A percentile compares a stretch with the other conserved stretches of the same genome.
Conservation (phyloP, 371 early-diverging fungal species). For the Synchytrium microbalum region DNA sequence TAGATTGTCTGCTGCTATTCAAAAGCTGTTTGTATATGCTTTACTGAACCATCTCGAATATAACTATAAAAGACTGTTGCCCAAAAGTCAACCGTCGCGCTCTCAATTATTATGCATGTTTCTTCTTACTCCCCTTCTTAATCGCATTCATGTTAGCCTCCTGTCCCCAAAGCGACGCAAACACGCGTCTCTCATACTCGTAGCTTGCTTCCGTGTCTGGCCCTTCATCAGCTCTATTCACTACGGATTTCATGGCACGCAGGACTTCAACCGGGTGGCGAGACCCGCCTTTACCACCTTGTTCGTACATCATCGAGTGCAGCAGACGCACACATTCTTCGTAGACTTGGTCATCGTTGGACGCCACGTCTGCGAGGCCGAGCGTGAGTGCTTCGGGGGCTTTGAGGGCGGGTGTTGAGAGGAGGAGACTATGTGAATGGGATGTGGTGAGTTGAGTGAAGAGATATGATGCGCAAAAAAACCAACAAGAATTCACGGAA, state of each 20-base stretch:
- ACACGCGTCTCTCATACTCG: constrained; percentile 30
- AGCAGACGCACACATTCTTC: neutral
- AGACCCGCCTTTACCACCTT: neutral
- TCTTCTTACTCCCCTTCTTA: neutral
- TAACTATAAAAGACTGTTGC: too few relatives aligned
- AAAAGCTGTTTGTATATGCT: too few relatives aligned
- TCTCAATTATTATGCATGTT: too few relatives aligned
- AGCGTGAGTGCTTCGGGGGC: neutral
- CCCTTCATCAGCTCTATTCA: constrained; percentile 10
- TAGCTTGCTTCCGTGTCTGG: constrained; percentile 16
- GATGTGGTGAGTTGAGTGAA: constrained; percentile 20
- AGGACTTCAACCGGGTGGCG: constrained; percentile 21
- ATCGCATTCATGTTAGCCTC: constrained; percentile 19
- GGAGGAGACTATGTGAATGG: neutral
- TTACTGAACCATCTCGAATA: too few relatives aligned
- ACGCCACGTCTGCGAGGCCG: neutral
- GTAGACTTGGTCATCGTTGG: neutral
- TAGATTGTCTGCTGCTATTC: too few relatives aligned
- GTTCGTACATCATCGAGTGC: neutral
- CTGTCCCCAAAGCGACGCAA: constrained; percentile 23
- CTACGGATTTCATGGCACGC: constrained; percentile 41
- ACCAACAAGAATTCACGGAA: too few relatives aligned
- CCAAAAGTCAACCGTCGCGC: too few relatives aligned
- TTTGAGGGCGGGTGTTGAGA: constrained; percentile 6
- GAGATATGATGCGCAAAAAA: too few relatives aligned